Evolutionary conservation across 495 filamentous ascomycete genomes (phyloP).

Genomic region (Penicillium chermesinum): DNA sequence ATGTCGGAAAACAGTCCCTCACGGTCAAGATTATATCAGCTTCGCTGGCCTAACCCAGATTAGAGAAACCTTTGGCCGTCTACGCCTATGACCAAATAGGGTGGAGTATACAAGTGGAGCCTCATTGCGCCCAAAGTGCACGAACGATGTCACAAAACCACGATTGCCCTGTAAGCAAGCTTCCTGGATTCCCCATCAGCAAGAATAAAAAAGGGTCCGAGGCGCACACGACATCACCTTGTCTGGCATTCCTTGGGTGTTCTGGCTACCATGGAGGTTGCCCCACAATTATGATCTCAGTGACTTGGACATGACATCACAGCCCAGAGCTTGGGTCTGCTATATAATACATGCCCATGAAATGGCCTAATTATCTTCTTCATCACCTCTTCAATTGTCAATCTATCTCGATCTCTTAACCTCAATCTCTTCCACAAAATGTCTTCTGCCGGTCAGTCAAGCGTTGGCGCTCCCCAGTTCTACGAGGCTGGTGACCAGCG

Average conservation of each 20-base stretch:
- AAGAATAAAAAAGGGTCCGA: slow-evolving; percentile 7
- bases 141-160: slow-evolving; percentile 15
- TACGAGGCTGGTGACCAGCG: slow-evolving; percentile 71
- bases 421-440: slow-evolving; percentile 10
- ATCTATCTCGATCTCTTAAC: background rate
- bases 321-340: background rate
- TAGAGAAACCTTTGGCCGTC: background rate
- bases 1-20: background rate
- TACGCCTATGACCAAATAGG: background rate
- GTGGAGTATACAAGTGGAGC: slow-evolving; percentile 13
- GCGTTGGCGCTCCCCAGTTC: slow-evolving; percentile 46
- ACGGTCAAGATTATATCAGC: background rate
- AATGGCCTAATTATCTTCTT: background rate
- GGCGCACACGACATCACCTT: slow-evolving; percentile 6
- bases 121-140: slow-evolving; percentile 1
- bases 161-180: slow-evolving; percentile 16
- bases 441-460: slow-evolving; percentile 34
- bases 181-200: slow-evolving; percentile 2
- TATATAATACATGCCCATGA: background rate
- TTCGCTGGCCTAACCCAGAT: background rate
- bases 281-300: slow-evolving; percentile 35
- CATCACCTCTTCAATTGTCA: slow-evolving; percentile 3
- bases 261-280: slow-evolving; percentile 11
- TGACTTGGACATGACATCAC: slow-evolving; percentile 37
- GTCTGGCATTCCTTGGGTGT: background rate